phyloP scores from a whole-genome alignment of 2,329 filamentous ascomycete species.

The Ascochyta rabiei region DNA sequence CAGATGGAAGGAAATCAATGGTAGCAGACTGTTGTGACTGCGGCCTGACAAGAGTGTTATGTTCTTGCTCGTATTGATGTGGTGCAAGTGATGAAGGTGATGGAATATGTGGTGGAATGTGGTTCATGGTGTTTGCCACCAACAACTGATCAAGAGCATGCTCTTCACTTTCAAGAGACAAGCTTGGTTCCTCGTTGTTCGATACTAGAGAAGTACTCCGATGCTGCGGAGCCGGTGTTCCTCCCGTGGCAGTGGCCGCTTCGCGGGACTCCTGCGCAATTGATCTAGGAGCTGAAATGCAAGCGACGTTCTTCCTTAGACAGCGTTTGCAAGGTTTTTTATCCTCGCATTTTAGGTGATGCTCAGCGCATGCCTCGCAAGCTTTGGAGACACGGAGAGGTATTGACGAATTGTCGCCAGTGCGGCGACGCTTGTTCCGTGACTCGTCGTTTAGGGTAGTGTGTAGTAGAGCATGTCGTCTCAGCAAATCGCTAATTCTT shows the following conservation, averaged over 20 bases:
- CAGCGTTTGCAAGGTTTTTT: slow-evolving; percentile 57
- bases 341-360: slow-evolving; percentile 58
- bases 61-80: neutral
- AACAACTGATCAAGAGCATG: neutral
- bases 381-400: slow-evolving; percentile 41
- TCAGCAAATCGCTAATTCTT: neutral
- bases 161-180: neutral
- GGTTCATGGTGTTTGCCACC: neutral
- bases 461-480: neutral
- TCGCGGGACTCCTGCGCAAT: neutral
- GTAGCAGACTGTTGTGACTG: neutral
- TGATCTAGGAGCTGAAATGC: slow-evolving; percentile 17
- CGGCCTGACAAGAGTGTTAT: neutral
- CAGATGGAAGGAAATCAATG: neutral
- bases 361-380: slow-evolving; percentile 54
- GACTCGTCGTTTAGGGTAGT: neutral
- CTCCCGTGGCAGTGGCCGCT: neutral
- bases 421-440: neutral
- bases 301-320: slow-evolving; percentile 51
- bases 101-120: neutral
- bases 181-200: neutral
- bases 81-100: neutral
- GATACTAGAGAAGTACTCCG: neutral
- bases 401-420: neutral
- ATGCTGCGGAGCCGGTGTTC: neutral